Conservation (phyloP, 345 rosid species). For the Mangifera indica region DNA sequence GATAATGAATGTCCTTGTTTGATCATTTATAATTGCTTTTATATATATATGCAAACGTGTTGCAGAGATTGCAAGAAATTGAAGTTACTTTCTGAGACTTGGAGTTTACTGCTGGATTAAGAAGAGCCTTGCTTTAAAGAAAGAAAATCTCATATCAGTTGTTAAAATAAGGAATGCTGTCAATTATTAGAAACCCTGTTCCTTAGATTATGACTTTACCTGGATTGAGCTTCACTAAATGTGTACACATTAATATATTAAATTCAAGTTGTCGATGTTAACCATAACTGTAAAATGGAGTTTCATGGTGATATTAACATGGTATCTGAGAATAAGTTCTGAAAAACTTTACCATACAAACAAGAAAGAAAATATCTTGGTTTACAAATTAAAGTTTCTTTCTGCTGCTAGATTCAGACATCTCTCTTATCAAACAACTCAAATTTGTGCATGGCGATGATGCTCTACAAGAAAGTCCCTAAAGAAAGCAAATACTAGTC, state of each 20-base stretch:
- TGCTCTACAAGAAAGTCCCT: neutral
- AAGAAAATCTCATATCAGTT: constrained; percentile 14
- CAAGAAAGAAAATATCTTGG: neutral
- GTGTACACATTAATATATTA: neutral
- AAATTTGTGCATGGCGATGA: neutral
- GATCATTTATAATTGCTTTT: neutral
- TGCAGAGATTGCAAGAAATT: constrained; percentile 26
- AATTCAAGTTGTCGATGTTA: neutral
- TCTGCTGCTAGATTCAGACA: constrained; percentile 3
- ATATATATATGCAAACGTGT: constrained; percentile 15
- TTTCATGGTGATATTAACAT: neutral
- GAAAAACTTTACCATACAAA: neutral
- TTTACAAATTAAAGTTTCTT: neutral
- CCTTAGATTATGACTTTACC: neutral
- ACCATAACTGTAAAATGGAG: neutral
- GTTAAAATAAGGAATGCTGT: constrained; percentile 23
- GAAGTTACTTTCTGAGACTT: constrained; percentile 31
- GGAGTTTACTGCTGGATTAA: constrained; percentile 47
- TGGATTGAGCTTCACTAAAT: neutral
- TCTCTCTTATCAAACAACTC: neutral
- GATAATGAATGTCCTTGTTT: constrained; percentile 9
- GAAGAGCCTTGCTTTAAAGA: constrained; percentile 49
- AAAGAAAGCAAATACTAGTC: neutral
- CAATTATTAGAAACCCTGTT: constrained; percentile 23
- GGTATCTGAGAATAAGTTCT: neutral